Evolutionary conservation across 2,329 filamentous ascomycete genomes (phyloP).

Genomic region (Trichothecium sympodiale): DNA sequence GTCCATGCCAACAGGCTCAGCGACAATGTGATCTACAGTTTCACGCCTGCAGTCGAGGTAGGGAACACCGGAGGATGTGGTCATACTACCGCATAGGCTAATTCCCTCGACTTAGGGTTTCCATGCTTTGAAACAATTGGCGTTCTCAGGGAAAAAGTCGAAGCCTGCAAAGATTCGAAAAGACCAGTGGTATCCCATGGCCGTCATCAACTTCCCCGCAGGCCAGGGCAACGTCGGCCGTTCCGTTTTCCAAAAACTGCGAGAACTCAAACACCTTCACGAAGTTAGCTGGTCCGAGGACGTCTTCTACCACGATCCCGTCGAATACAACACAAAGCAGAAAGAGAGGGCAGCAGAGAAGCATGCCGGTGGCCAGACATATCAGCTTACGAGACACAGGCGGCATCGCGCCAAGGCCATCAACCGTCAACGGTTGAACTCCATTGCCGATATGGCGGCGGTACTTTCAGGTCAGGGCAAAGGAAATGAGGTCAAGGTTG

Average conservation of each 20-base stretch:
- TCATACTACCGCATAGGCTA: not conserved
- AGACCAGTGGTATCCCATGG: slow-evolving; percentile 55
- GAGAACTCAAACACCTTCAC: slow-evolving; percentile 52
- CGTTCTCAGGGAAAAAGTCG: slow-evolving; percentile 58
- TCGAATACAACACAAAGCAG: slow-evolving; percentile 22
- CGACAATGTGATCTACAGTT: slow-evolving; percentile 42
- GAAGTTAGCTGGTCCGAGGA: slow-evolving; percentile 48
- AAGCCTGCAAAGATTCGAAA: slow-evolving; percentile 52
- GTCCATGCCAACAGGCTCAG: slow-evolving; percentile 39
- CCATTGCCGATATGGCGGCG: slow-evolving; percentile 52
- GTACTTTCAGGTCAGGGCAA: slow-evolving; percentile 40
- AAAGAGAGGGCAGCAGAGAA: slow-evolving; percentile 16
- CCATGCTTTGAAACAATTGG: slow-evolving; percentile 43
- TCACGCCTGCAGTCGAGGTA: slow-evolving; percentile 33
- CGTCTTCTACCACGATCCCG: slow-evolving; percentile 27
- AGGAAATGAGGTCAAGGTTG: slow-evolving; percentile 34
- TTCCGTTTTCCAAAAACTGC: slow-evolving; percentile 50
- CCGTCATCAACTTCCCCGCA: slow-evolving; percentile 44
- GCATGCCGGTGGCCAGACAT: slow-evolving; percentile 13
- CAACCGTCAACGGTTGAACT: slow-evolving; percentile 50
- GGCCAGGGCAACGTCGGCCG: slow-evolving; percentile 43
- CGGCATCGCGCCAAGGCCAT: slow-evolving; percentile 38
- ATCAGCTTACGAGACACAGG: slow-evolving; percentile 19
- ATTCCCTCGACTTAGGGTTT: slow-evolving; percentile 17
- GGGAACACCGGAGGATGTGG: slow-evolving; percentile 8